Evolutionary conservation across 2,329 filamentous ascomycete species (phyloP), one percentile per base, ranked within the genome.

Genomic region (Monilinia fructicola): DNA sequence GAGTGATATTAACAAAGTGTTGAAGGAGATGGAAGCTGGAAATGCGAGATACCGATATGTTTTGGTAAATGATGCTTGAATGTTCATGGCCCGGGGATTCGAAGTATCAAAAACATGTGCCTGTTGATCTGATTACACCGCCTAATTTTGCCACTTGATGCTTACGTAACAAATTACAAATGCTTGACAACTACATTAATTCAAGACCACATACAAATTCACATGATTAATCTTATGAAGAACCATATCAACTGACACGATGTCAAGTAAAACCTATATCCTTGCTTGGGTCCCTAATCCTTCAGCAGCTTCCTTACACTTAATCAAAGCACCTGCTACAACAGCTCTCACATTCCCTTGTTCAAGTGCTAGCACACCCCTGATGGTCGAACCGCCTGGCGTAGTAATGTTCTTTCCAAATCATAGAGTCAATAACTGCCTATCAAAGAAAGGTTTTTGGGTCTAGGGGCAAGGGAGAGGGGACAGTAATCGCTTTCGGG

Each of bases 11-110:
- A 89, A 88, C 75, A 73, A 82, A 73, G 81, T 80, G 3, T 76
- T 88, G 46, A 72, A 87, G 23, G 85, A 88, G 69, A 81, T 88
- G 79, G 82, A 84, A n/a, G 76, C 77, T 0, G 85, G 85, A 1
- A 84, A 85, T 75, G 82, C 82, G 4, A 78, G 81, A 53, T 84
- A 82, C 70, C 75, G 82, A 69, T 84, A 81, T 70, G 80, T 82
- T 5, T 72, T 82, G 65, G 78, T 81, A 10, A 82, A 82, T 66
- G 77, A 81, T 42, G 55, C 28, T 60, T 60, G 73, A 69, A 70
- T 42, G 65, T 73, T 67, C 23, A 42, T 10, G 16, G n/a, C n/a
- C n/a, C n/a, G n/a, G n/a, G n/a, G 52, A 44, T 6, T 35, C 5
- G 31, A 7, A 35, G 31, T 35, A 35, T 35, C 31, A 35, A 35